A percentile compares a stretch with the other conserved stretches of the same genome.
Evolutionary conservation across 345 rosid genomes (phyloP).

Genomic region (Reutealis trisperma): DNA sequence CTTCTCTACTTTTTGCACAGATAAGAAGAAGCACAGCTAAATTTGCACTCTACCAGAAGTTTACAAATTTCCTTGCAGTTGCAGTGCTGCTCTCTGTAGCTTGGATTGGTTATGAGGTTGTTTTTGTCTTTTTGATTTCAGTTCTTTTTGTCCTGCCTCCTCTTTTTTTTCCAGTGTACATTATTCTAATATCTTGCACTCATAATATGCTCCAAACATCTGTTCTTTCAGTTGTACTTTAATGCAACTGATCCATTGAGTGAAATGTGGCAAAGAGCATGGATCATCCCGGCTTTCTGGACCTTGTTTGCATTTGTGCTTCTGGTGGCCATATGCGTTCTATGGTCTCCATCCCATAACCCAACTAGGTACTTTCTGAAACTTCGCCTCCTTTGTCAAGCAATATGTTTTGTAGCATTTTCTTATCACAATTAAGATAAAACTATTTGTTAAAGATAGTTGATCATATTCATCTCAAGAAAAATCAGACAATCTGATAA

Average conservation of each 20-base stretch:
- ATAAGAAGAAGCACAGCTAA: slow-evolving; percentile 42
- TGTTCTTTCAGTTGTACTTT: slow-evolving; percentile 38
- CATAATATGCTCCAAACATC: background rate
- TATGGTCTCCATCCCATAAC: slow-evolving; percentile 50
- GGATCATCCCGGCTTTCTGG: slow-evolving; percentile 62
- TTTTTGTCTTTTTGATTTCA: background rate
- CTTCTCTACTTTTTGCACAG: slow-evolving; percentile 24
- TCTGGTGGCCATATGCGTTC: slow-evolving; percentile 45
- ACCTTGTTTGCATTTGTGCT: slow-evolving; percentile 46
- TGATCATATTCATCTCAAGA: too few species aligned
- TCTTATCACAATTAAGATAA: too few species aligned
- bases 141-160: background rate
- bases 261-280: slow-evolving; percentile 50
- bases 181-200: background rate
- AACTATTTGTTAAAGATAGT: too few species aligned
- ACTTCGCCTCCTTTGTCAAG: background rate
- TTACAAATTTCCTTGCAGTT: slow-evolving; percentile 52
- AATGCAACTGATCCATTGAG: slow-evolving; percentile 56
- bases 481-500: too few species aligned
- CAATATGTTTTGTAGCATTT: too few species aligned
- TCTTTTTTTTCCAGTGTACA: background rate
- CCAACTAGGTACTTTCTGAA: slow-evolving; percentile 39
- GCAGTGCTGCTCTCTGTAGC: slow-evolving; percentile 51
- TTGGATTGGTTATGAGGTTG: slow-evolving; percentile 57
- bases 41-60: slow-evolving; percentile 51